phyloP scores from a whole-genome alignment of 2,329 filamentous ascomycete genomes.

The Zarea fungicola region DNA sequence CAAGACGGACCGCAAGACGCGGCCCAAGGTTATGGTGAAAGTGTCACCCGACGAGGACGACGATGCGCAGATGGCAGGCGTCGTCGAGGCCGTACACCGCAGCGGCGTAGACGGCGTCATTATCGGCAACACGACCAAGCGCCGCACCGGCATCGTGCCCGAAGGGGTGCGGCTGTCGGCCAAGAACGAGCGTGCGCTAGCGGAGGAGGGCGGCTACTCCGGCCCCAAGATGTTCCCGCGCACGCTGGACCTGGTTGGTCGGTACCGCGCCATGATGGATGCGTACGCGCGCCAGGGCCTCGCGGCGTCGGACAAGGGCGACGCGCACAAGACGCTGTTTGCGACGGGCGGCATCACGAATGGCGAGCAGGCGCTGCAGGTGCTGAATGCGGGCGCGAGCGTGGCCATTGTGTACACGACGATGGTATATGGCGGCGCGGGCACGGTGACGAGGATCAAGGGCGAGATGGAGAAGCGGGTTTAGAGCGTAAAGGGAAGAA shows the following conservation, averaged over 20 bases:
- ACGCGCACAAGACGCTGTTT: constrained; percentile 73
- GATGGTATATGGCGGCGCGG: constrained; percentile 58
- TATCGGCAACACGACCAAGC: constrained; percentile 94
- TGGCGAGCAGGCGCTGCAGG: constrained; percentile 74
- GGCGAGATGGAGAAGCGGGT: constrained; percentile 49
- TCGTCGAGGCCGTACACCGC: constrained; percentile 76
- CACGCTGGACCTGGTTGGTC: constrained; percentile 71
- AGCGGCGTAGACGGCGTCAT: constrained; percentile 93
- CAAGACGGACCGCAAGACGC: constrained; percentile 61
- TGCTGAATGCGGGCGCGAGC: constrained; percentile 83
- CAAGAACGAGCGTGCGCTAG: constrained; percentile 62
- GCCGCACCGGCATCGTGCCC: constrained; percentile 66
- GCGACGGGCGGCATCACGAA: constrained; percentile 90
- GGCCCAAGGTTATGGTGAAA: constrained; percentile 83
- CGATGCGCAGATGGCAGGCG: constrained; percentile 76
- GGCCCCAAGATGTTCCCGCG: constrained; percentile 83
- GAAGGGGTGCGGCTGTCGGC: constrained; percentile 57
- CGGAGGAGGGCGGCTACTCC: constrained; percentile 82
- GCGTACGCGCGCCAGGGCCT: constrained; percentile 31
- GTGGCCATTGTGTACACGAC: constrained; percentile 89
- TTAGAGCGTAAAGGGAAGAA: constrained; percentile 16
- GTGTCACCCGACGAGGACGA: constrained; percentile 93
- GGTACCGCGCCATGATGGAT: constrained; percentile 69
- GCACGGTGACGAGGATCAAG: constrained; percentile 62
- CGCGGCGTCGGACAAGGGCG: constrained; percentile 27